Percentiles rank a stretch among this genome's conserved stretches.
These are phyloP conservation scores for Sarocladium brachiariae DNA, from an alignment of 2,329 filamentous ascomycete species.

Conservation along the genomic window DNA sequence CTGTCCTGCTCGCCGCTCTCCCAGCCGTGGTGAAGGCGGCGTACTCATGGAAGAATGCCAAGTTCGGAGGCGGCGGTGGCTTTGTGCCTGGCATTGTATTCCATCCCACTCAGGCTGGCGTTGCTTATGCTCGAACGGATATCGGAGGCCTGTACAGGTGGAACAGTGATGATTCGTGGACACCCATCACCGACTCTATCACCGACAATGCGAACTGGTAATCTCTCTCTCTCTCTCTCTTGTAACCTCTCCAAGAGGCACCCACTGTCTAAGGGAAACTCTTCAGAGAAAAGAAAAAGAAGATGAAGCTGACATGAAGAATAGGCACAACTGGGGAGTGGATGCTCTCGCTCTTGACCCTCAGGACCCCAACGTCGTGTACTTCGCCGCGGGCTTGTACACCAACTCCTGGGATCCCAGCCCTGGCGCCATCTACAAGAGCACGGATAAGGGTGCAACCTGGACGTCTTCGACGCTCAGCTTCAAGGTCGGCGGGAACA, in stretches of 20 bases:
- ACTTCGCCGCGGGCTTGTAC: conserved; percentile 49
- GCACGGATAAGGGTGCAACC: conserved; percentile 45
- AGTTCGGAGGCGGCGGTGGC: conserved; percentile 49
- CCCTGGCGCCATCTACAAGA: conserved; percentile 46
- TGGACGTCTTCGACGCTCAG: conserved; percentile 42
- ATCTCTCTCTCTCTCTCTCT: conserved; percentile 10
- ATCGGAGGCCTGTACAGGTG: conserved; percentile 49
- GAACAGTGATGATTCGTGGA: conserved; percentile 38
- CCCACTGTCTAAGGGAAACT: too few species aligned
- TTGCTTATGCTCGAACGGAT: conserved; percentile 49
- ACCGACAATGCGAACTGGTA: conserved; percentile 38
- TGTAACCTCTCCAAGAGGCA: neutral
- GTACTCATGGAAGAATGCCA: conserved; percentile 38
- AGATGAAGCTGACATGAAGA: neutral
- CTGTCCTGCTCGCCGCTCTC: neutral
- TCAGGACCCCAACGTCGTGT: conserved; percentile 42
- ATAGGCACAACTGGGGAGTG: conserved; percentile 48
- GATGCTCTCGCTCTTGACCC: conserved; percentile 52
- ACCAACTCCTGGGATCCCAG: conserved; percentile 55
- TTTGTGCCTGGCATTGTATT: conserved; percentile 52
- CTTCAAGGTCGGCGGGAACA: conserved; percentile 57
- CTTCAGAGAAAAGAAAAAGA: too few species aligned
- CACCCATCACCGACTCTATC: conserved; percentile 38
- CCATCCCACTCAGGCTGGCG: conserved; percentile 41
- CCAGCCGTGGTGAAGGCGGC: neutral